These are phyloP conservation scores for Trapa bicornis DNA, from an alignment of 345 rosid genomes.

Conservation along the genomic window DNA sequence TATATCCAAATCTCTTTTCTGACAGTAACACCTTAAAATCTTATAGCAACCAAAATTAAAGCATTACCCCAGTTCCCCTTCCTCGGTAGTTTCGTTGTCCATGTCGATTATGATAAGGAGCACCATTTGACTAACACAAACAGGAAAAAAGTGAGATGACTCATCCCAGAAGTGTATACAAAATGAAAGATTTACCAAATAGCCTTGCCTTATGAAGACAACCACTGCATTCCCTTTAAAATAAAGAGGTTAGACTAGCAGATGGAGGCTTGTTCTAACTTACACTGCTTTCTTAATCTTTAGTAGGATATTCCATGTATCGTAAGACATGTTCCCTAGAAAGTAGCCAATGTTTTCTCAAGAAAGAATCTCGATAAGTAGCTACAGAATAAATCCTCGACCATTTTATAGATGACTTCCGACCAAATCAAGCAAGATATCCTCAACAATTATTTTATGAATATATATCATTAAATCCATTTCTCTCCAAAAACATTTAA, in stretches of 20 bases:
- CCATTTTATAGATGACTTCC: too few relatives aligned
- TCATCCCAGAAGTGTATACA: neutral
- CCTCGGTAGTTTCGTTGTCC: slow-evolving; percentile 76
- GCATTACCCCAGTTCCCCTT: slow-evolving; percentile 78
- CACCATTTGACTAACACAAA: slow-evolving; percentile 45
- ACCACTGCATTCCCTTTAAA: neutral
- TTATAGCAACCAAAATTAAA: neutral
- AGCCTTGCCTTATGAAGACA: neutral
- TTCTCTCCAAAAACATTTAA: neutral
- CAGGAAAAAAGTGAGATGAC: neutral
- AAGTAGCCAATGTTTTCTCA: neutral
- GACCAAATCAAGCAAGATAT: too few relatives aligned
- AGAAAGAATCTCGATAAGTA: neutral
- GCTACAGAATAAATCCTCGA: neutral
- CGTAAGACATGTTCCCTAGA: neutral
- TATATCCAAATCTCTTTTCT: too few relatives aligned
- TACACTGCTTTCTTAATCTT: neutral
- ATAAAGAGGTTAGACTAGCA: neutral
- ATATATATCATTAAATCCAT: neutral
- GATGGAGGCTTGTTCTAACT: neutral
- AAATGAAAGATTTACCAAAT: neutral
- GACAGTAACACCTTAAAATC: neutral
- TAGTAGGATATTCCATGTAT: neutral
- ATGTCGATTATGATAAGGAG: slow-evolving; percentile 36
- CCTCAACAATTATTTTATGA: neutral